These are phyloP conservation scores for Ceriops decandra DNA, from an alignment of 345 rosid species.

Conservation along the genomic window DNA sequence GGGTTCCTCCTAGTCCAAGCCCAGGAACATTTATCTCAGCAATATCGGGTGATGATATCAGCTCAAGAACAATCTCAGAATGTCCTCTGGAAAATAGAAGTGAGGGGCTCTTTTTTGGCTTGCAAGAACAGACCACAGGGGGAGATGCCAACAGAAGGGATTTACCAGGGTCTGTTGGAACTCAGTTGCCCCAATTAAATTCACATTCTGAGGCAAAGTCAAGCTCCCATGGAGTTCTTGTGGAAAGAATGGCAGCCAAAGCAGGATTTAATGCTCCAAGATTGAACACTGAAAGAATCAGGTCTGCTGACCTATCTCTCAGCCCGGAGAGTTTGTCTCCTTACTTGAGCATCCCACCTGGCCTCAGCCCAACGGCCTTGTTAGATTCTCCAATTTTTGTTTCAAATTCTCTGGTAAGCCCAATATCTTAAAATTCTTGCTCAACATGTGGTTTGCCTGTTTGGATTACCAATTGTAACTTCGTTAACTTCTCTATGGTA, in stretches of 20 bases:
- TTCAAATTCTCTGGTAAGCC: slow-evolving; percentile 26
- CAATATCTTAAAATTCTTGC: slow-evolving; percentile 1
- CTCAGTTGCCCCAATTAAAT: slow-evolving; percentile 27
- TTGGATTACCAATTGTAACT: neutral
- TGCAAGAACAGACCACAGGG: slow-evolving; percentile 24
- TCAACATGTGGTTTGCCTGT: slow-evolving; percentile 1
- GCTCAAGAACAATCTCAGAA: slow-evolving; percentile 40
- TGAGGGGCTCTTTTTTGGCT: slow-evolving; percentile 34
- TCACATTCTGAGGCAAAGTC: slow-evolving; percentile 39
- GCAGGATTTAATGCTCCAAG: slow-evolving; percentile 36
- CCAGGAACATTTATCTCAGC: slow-evolving; percentile 56
- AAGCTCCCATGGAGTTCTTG: slow-evolving; percentile 36
- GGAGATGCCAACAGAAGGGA: slow-evolving; percentile 34
- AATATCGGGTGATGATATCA: slow-evolving; percentile 42
- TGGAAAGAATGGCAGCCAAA: slow-evolving; percentile 34
- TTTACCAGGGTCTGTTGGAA: slow-evolving; percentile 21
- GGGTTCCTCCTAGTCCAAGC: slow-evolving; percentile 74
- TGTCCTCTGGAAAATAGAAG: slow-evolving; percentile 28
- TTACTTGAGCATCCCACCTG: slow-evolving; percentile 30
- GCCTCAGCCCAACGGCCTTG: slow-evolving; percentile 33
- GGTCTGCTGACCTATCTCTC: slow-evolving; percentile 18
- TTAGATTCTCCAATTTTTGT: slow-evolving; percentile 33
- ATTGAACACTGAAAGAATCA: slow-evolving; percentile 32
- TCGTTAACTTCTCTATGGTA: too few relatives aligned
- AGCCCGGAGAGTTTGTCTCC: slow-evolving; percentile 26